Conservation (phyloP, 2,329 filamentous ascomycete genomes). For the Aspergillus versicolor region DNA sequence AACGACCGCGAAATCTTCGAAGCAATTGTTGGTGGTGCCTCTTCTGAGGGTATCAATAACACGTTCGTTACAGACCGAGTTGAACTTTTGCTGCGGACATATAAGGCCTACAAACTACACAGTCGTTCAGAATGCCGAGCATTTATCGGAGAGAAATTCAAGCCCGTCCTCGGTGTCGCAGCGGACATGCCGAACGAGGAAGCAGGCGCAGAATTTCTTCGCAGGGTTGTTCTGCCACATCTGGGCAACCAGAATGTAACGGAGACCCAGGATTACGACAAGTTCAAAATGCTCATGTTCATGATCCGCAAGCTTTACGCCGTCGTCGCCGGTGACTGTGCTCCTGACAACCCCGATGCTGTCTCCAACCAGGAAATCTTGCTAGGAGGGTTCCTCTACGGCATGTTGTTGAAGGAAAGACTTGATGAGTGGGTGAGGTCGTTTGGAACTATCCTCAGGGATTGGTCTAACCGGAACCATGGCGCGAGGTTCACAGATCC, state of each 20-base stretch:
- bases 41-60: constrained; percentile 75
- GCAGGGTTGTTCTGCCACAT: constrained; percentile 87
- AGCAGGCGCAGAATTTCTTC: constrained; percentile 85
- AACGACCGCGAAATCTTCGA: constrained; percentile 97
- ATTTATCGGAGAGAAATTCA: constrained; percentile 88
- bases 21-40: constrained; percentile 75
- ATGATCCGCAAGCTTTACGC: constrained; percentile 97
- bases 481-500: constrained; percentile 67
- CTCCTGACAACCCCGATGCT: constrained; percentile 93
- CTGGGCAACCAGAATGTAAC: constrained; percentile 83
- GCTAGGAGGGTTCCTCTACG: constrained; percentile 88
- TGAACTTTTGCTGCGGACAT: constrained; percentile 86
- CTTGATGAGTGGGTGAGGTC: constrained; percentile 86
- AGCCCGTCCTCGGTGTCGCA: constrained; percentile 79
- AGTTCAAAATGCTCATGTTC: constrained; percentile 90
- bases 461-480: constrained; percentile 55
- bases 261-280: constrained; percentile 80
- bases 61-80: constrained; percentile 95
- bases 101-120: constrained; percentile 86
- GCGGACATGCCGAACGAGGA: constrained; percentile 84
- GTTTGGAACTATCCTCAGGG: constrained; percentile 52
- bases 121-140: constrained; percentile 77
- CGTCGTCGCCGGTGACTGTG: constrained; percentile 86
- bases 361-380: constrained; percentile 95
- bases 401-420: constrained; percentile 92